Conservation (phyloP, 306 rosid genomes). For the Senna tora region DNA sequence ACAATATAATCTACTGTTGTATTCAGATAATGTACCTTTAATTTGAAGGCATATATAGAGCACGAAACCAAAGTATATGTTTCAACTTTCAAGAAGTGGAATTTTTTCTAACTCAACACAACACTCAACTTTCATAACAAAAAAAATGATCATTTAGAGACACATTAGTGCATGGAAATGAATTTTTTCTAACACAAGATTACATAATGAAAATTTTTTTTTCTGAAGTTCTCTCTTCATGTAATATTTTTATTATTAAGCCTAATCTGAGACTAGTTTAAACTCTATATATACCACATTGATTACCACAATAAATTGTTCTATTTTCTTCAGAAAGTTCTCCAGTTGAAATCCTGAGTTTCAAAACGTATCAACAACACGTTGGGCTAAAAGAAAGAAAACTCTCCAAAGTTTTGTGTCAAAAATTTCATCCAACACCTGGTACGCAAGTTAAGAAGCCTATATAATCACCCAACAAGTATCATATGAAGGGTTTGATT, state of each 20-base stretch:
- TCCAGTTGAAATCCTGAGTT: constrained; percentile 52
- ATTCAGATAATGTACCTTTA: no score
- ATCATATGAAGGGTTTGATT: not conserved
- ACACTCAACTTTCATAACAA: not conserved
- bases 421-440: constrained; percentile 45
- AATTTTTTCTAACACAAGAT: no score
- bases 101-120: no score
- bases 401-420: not conserved
- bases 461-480: not conserved
- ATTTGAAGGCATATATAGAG: no score
- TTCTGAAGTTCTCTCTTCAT: no score
- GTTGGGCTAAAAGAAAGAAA: not conserved
- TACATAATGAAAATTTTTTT: no score
- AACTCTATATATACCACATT: not conserved
- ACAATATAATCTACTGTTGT: no score
- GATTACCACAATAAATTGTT: constrained; percentile 12
- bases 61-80: not conserved
- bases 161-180: not conserved
- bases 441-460: not conserved
- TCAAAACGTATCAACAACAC: no score
- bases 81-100: no score
- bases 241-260: no score
- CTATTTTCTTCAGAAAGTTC: constrained; percentile 57
- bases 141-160: not conserved
- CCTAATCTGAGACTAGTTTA: no score